Evolutionary conservation across 108 stramenopile genomes (phyloP), one percentile per base, ranked within the genome.

Genomic region (Asterionellopsis glacialis): DNA sequence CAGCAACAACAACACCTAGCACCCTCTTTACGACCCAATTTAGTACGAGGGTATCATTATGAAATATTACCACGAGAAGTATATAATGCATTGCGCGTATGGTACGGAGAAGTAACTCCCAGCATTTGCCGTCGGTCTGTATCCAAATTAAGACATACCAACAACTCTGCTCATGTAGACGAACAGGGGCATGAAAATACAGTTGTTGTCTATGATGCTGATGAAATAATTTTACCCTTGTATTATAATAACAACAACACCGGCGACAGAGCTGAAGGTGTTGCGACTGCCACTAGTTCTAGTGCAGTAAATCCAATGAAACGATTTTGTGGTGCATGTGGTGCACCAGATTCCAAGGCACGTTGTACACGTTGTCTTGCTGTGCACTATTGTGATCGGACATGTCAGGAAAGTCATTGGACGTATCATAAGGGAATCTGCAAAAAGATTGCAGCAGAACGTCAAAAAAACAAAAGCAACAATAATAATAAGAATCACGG

Each of bases 1-100:
- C n/a, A n/a, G n/a, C n/a, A 5, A 33, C 1, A 38, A 47, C 11
- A 39, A 23, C 44, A 24, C 50, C 33, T 60, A 24, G n/a, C 52
- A 4, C 84, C 83, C 0, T 16, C 47, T 5, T 9, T 88, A 2
- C 48, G 56, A 64, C 68, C 75, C 16, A 75, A 86, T 56, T 61
- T 91, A 51, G 80, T 86, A 10, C 76, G 90, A 59, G 86, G 90
- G n/a, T 73, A 88, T 76, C 84, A 91, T 44, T 91, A 70, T 59
- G 90, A 91, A 75, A 45, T 87, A 16, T 42, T 91, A 21, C 84
- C 90, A 10, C 72, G 90, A 40, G 90, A 91, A 70, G 84, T 85
- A 16, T 91, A 86, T 58, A 58, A 50, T 25, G 86, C 86, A 5
- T 50, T 91, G 11, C 62, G 72, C 41, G 54, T 65, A 1, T 91